Evolutionary conservation across 331 rosid genomes (phyloP).

Genomic region (Pyrus hybrid): DNA sequence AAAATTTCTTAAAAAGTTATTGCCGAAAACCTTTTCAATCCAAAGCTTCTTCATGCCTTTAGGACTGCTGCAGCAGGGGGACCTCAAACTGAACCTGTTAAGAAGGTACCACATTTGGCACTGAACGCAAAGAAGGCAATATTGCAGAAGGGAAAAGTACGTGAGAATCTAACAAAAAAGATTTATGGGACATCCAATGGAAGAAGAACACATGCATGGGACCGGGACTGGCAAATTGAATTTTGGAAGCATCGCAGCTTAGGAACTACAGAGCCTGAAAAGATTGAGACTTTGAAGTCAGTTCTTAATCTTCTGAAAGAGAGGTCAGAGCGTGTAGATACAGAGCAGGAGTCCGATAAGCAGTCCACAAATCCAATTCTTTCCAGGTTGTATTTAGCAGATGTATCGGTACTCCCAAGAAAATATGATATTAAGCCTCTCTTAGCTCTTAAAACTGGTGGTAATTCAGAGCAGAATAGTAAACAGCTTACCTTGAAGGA

Average conservation of each 20-base stretch:
- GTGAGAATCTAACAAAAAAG: constrained; percentile 87
- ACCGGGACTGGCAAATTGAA: constrained; percentile 91
- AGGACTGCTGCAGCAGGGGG: constrained; percentile 65
- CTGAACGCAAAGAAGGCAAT: constrained; percentile 65
- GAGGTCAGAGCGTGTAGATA: constrained; percentile 38
- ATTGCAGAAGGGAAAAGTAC: constrained; percentile 83
- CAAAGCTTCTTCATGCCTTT: constrained; percentile 93
- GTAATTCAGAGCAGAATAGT: constrained; percentile 41
- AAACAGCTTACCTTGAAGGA: constrained; percentile 25
- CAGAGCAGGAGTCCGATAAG: constrained; percentile 34
- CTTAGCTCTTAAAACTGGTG: constrained; percentile 40
- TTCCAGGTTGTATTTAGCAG: constrained; percentile 87
- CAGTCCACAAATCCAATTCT: constrained; percentile 75
- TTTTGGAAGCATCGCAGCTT: constrained; percentile 93
- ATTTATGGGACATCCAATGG: constrained; percentile 71
- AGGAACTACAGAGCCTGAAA: constrained; percentile 74
- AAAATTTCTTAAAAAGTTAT: constrained; percentile 47
- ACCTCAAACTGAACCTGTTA: constrained; percentile 63
- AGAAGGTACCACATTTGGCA: constrained; percentile 55
- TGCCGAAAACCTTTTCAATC: constrained; percentile 64
- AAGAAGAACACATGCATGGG: constrained; percentile 86
- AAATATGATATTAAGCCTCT: constrained; percentile 83
- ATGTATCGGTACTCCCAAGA: constrained; percentile 87
- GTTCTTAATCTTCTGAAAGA: constrained; percentile 80
- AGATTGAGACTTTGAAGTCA: constrained; percentile 80